Evolutionary conservation across 2,329 filamentous ascomycete species (phyloP), one percentile per base, ranked within the genome.

Genomic region (Bisporella sp.): DNA sequence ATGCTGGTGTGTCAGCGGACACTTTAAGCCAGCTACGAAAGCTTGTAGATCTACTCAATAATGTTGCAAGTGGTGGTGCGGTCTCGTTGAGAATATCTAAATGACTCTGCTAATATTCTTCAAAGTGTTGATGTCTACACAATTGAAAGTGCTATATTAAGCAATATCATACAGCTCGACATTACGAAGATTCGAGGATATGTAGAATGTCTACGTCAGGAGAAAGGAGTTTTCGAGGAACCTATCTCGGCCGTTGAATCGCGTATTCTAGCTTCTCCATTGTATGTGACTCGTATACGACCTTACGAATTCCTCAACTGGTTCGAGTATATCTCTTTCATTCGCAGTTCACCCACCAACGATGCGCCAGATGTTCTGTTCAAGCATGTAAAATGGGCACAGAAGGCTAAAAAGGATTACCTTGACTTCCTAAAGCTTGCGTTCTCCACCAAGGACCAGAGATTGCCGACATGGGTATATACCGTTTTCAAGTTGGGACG

Each of bases 401-500:
- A 59, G 1, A 53, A 57, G 35, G 63, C 58, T 29, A 61, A 54
- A 54, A 63, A 57, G 57, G 4, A 39, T 5, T 62, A 65, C 13
- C 49, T 55, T 8, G 56, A 59, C 21, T 49, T 59, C 6, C 30
- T 66, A 4, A 46, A 58, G 47, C 1, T 12, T 1, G 41, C 59
- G 3, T 48, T 66, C 5, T 12, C 50, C 1, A 45, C 11, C 11
- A n/a, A 31, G 3, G 31, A 39, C 29, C 21, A 42, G 12, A 30
- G 32, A 21, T 13, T 49, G n/a, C 55, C 54, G 9, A 33, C 6
- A n/a, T 57, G 59, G 55, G 13, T 62, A 2, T 12, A 46, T 11
- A 11, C 29, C 28, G 5, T 61, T 1, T 54, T 65, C 31, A 67
- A 67, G 45, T 31, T 67, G 4, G 63, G 53, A 12, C 63, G 64